Conservation (phyloP, 345 rosid genomes). For the Dipteronia dyeriana region DNA sequence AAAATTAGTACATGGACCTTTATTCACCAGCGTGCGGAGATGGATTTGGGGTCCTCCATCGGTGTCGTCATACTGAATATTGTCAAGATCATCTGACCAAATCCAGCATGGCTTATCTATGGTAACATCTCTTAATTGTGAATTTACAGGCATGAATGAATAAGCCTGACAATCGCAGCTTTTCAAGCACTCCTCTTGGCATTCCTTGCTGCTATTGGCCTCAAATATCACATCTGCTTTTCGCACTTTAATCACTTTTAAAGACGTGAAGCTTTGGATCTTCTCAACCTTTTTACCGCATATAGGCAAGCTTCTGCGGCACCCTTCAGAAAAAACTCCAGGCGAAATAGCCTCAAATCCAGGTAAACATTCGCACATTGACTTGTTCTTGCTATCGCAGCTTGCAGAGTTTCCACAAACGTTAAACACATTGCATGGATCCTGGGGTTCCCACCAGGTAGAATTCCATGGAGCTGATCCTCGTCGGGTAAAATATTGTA, state of each 20-base stretch:
- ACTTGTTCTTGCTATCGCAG: conserved; percentile 31
- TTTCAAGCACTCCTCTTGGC: conserved; percentile 22
- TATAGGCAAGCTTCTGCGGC: conserved; percentile 21
- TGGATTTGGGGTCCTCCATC: not conserved
- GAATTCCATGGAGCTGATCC: conserved; percentile 25
- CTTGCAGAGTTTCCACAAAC: conserved; percentile 44
- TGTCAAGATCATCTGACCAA: conserved; percentile 23
- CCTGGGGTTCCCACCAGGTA: conserved; percentile 38
- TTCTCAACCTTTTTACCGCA: not conserved
- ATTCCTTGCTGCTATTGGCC: not conserved
- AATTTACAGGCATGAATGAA: not conserved
- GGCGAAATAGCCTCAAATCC: conserved; percentile 36
- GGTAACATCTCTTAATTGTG: not conserved
- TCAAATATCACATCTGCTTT: rapidly evolving
- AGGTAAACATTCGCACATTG: conserved; percentile 44
- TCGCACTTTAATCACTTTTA: conserved; percentile 24
- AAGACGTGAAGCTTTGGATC: conserved; percentile 4
- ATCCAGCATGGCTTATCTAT: conserved; percentile 22
- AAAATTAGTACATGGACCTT: conserved; percentile 28
- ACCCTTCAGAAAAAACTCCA: conserved; percentile 33
- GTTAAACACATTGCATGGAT: conserved; percentile 31
- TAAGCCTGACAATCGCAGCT: conserved; percentile 39
- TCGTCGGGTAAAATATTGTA: conserved; percentile 26
- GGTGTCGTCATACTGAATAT: conserved; percentile 20
- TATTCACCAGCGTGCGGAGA: conserved; percentile 16